These are phyloP conservation scores for Penicillium sp. DNA, from an alignment of 2,329 filamentous ascomycete species.

Conservation along the genomic window DNA sequence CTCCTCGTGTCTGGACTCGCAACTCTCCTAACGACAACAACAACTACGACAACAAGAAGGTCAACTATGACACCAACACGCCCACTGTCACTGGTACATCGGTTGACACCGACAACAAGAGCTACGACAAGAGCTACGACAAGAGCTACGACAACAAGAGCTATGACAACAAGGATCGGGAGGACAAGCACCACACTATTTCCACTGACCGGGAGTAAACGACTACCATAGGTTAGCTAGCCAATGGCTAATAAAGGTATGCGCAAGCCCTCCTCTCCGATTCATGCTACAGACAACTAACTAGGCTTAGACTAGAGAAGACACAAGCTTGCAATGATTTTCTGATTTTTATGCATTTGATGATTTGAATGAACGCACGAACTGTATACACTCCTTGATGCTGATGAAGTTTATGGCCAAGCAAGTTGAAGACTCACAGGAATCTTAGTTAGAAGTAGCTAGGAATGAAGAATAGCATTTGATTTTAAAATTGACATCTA, in stretches of 20 bases:
- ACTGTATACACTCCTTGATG: constrained; percentile 28
- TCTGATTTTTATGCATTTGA: constrained; percentile 13
- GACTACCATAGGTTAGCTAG: not conserved
- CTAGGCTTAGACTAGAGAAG: not conserved
- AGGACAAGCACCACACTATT: constrained; percentile 7
- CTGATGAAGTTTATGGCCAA: constrained; percentile 4
- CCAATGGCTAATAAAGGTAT: not conserved
- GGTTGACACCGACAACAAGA: not conserved
- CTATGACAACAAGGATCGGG: no score
- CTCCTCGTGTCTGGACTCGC: constrained; percentile 12
- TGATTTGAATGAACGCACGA: constrained; percentile 24
- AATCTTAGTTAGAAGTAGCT: constrained; percentile 3
- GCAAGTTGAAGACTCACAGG: not conserved
- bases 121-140: constrained; percentile 12
- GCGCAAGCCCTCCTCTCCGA: not conserved
- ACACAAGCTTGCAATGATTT: constrained; percentile 5
- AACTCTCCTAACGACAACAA: constrained; percentile 11
- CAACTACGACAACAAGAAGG: constrained; percentile 2
- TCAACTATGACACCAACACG: not conserved
- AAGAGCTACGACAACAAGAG: constrained; percentile 7
- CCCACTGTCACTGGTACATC: not conserved
- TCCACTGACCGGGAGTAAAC: not conserved
- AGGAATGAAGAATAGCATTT: constrained; percentile 9
- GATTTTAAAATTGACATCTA: not conserved
- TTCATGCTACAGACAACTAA: not conserved